These are phyloP conservation scores for Paspalum notatum DNA, from an alignment of 176 grass and related monocot genomes.

Conservation along the genomic window DNA sequence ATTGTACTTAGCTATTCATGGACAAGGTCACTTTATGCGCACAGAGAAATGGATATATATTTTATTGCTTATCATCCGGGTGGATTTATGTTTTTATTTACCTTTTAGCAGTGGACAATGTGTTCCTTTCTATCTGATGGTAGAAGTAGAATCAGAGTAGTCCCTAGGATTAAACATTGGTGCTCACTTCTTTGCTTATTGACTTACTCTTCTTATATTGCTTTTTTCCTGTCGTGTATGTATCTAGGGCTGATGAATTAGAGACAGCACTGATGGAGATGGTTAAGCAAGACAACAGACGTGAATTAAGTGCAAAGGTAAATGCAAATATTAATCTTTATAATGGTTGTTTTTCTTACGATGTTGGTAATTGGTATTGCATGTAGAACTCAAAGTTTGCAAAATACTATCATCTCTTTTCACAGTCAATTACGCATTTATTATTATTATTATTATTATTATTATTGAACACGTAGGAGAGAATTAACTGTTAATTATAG, in stretches of 20 bases:
- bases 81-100: background rate
- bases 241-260: conserved; percentile 86
- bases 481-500: too few relatives aligned
- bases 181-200: conserved; percentile 6
- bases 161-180: background rate
- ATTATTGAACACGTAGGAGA: too few relatives aligned
- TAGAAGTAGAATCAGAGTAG: background rate
- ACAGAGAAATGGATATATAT: conserved; percentile 7
- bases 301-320: conserved; percentile 91
- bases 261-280: conserved; percentile 99
- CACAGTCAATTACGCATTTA: conserved; percentile 3
- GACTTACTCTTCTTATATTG: conserved; percentile 24
- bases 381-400: background rate
- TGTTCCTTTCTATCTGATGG: background rate
- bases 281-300: conserved; percentile 97
- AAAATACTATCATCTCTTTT: conserved; percentile 9
- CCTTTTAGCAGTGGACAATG: background rate
- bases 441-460: background rate
- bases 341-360: background rate
- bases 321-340: conserved; percentile 15
- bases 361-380: conserved; percentile 26
- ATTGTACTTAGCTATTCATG: background rate
- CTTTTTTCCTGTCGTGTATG: conserved; percentile 26
- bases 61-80: background rate
- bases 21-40: background rate